Evolutionary conservation across 2,329 filamentous ascomycete genomes (phyloP), one percentile per base, ranked within the genome.

Genomic region (Cladosporium austrohemisphaericum): DNA sequence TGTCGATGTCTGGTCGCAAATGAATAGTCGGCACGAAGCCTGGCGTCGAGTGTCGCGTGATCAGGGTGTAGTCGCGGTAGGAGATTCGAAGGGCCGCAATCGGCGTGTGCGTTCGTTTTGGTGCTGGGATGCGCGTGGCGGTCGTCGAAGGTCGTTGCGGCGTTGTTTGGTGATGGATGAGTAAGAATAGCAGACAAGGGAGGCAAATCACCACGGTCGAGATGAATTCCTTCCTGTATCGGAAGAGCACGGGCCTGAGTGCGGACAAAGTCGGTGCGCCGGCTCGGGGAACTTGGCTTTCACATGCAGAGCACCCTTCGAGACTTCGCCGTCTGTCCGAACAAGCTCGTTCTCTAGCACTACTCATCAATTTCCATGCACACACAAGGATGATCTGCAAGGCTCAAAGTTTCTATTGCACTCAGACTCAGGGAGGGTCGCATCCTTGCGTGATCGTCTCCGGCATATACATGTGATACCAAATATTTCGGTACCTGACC

Each of bases 1-100:
- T 23, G 26, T 38, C 9, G 11, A 47, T 38, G 44, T 38, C 33
- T 47, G 44, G 33, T 47, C 44, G 44, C 44, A 28, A 19, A 13
- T 20, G 22, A 29, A 47, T 29, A 22, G 29, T 37, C 44, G 44
- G 44, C 44, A 25, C 44, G 33, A 47, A 23, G 44, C 44, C 44
- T 47, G 8, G 18, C n/a, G 25, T n/a, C 16, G 33, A 29, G 44
- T 38, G 44, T 47, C 44, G 44, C 44, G 44, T 47, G 33, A 47
- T 47, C 44, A 47, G 44, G 33, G 22, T 18, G 25, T 25, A 4
- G 23, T 22, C 2, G 33, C 5, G 10, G 25, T 8, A 16, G 8
- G 10, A 8, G 13, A 35, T 38, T 25, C 13, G 4, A 18, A 18
- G 16, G 44, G 44, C 44, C 44, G 44, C 44, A 31, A 47, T 47